Conservation (phyloP, 768 basidiomycete genomes). For the Suillus subalutaceus region DNA sequence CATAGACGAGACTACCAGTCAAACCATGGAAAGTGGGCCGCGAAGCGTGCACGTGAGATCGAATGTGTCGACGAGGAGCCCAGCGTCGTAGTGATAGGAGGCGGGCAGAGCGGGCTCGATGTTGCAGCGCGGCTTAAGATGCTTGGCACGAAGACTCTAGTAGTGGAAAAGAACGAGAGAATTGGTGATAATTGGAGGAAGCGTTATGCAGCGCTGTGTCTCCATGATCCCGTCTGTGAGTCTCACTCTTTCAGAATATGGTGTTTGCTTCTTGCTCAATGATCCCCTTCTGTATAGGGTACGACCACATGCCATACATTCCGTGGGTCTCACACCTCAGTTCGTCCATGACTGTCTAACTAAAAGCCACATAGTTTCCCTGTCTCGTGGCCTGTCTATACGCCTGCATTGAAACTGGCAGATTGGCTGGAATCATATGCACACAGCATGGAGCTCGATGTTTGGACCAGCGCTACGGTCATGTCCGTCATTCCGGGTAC, state of each 20-base stretch:
- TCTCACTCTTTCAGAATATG: background rate
- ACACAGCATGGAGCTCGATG: constrained; percentile 59
- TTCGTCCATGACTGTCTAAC: background rate
- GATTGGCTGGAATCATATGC: constrained; percentile 72
- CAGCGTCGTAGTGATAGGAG: constrained; percentile 53
- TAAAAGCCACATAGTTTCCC: constrained; percentile 47
- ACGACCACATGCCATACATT: constrained; percentile 54
- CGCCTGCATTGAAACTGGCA: constrained; percentile 59
- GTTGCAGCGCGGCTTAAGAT: constrained; percentile 57
- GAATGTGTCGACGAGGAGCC: constrained; percentile 46
- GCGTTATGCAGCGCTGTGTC: constrained; percentile 51
- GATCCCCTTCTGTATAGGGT: constrained; percentile 34
- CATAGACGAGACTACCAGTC: constrained; percentile 45
- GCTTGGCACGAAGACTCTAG: constrained; percentile 22
- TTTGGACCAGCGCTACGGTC: constrained; percentile 57
- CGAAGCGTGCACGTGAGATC: constrained; percentile 28
- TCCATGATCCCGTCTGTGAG: constrained; percentile 37
- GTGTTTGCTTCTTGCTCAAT: background rate
- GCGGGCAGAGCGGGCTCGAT: constrained; percentile 57
- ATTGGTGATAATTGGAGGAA: constrained; percentile 37
- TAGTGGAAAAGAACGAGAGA: constrained; percentile 29
- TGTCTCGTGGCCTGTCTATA: constrained; percentile 58
- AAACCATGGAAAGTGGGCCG: constrained; percentile 34
- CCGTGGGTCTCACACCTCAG: constrained; percentile 41
- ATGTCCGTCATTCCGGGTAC: constrained; percentile 31